Base-by-base conservation (phyloP, 2,329 filamentous ascomycete genomes). In the Alternaria metachromatica region DNA sequence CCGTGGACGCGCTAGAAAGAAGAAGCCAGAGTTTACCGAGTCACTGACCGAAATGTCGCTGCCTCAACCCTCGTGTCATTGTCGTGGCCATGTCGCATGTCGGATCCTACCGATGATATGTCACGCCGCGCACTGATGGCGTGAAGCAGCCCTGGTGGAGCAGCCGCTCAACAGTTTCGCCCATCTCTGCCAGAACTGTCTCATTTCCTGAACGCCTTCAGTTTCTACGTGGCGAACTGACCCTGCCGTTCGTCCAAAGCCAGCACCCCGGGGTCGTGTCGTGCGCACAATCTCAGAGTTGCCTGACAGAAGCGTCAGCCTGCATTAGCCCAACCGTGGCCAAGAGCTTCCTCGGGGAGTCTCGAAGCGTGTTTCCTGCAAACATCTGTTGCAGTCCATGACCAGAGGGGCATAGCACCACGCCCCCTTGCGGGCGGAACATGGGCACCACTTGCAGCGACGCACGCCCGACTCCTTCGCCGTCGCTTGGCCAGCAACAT, bases 291-390 rank as follows among this genome's bases (percentile, higher is more conserved):
- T 50, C 41, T 45, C 49, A 45, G 50, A 55, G 33, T 23, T 45
- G 41, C 28, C 50, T 56, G 55, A 60, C 59, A 51, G 49, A 46
- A 60, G 65, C 63, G 62, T 67, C 60, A 64, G 65, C 60, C 12
- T 59, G 63, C 58, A 61, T 60, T 56, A 68, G 50, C 55, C 54
- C 25, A 50, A 54, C 50, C n/a, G 54, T 48, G 41, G 57, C 53
- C 55, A 72, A 71, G 69, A 60, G 63, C 64, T 71, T 70, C 64
- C 50, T 60, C 62, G 65, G 68, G 60, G 62, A 72, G 61, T 70
- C 68, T 72, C 68, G 68, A 74, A 74, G 60, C 64, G 56, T 66
- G 65, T 67, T 67, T 61, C 56, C 63, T 63, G 63, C 68, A 68
- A 58, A 58, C 59, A 62, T 55, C 53, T 56, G 60, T 69, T 58